Evolutionary conservation across 306 rosid genomes (phyloP).

Genomic region (Dalbergia cochinchinensis): DNA sequence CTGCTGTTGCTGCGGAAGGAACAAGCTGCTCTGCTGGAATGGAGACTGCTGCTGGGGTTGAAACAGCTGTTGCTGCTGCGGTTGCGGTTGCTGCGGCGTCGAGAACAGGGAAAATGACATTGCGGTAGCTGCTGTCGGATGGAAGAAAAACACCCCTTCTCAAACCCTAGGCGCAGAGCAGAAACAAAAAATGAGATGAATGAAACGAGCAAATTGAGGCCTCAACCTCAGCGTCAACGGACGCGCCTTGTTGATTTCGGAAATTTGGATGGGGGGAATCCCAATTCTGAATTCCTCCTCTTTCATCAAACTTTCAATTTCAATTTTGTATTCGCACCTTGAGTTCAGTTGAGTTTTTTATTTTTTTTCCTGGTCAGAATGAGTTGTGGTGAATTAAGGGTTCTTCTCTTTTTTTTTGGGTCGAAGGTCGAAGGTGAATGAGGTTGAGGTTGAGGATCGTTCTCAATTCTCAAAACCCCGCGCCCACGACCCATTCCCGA

Average conservation of each 20-base stretch:
- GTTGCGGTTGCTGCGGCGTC: conserved; percentile 69
- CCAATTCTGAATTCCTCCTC: background rate
- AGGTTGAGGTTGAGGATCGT: background rate
- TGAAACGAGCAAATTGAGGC: conserved; percentile 23
- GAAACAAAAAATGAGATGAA: too few relatives aligned
- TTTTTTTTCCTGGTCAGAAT: too few relatives aligned
- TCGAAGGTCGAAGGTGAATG: background rate
- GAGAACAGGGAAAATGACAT: conserved; percentile 88
- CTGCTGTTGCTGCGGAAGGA: conserved; percentile 55
- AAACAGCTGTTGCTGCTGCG: conserved; percentile 54
- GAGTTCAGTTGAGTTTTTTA: background rate
- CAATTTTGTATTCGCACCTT: too few relatives aligned
- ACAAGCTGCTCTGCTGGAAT: conserved; percentile 57
- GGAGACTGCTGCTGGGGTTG: conserved; percentile 57
- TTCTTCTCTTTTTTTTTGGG: background rate
- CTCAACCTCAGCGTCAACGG: background rate
- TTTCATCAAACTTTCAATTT: conserved; percentile 6
- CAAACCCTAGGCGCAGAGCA: conserved; percentile 69
- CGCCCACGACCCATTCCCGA: conserved; percentile 8
- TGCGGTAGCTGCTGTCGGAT: conserved; percentile 24
- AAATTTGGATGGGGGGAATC: conserved; percentile 28
- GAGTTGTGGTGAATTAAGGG: background rate
- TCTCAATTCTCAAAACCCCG: conserved; percentile 32
- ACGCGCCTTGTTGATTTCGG: conserved; percentile 9
- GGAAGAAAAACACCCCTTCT: conserved; percentile 45